These are phyloP conservation scores for Bryoglossum gracile DNA, from an alignment of 495 filamentous ascomycete species.

Conservation along the genomic window DNA sequence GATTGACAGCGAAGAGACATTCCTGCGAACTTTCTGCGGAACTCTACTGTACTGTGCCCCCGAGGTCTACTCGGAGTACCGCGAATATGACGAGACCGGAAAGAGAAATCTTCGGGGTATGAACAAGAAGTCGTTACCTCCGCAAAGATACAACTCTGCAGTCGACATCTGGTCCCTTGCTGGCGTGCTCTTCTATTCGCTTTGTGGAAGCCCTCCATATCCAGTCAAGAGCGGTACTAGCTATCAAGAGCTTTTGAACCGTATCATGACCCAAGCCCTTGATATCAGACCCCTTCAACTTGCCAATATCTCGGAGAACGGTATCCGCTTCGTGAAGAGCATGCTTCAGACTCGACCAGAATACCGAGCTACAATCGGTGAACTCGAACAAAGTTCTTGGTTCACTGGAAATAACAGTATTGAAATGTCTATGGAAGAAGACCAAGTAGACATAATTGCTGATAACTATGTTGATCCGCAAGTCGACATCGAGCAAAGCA, in stretches of 20 bases:
- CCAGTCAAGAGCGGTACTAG: slow-evolving; percentile 50
- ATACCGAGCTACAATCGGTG: slow-evolving; percentile 56
- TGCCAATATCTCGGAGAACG: slow-evolving; percentile 50
- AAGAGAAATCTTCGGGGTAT: slow-evolving; percentile 35
- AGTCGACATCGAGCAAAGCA: slow-evolving; percentile 37
- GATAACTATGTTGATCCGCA: slow-evolving; percentile 31
- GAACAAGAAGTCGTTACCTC: slow-evolving; percentile 26
- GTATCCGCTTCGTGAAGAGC: slow-evolving; percentile 63
- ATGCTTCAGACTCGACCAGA: slow-evolving; percentile 72
- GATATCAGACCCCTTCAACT: slow-evolving; percentile 51
- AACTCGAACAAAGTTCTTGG: slow-evolving; percentile 27
- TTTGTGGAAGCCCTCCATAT: slow-evolving; percentile 72
- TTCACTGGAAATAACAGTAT: slow-evolving; percentile 16
- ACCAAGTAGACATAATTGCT: slow-evolving; percentile 26
- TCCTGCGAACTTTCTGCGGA: slow-evolving; percentile 92
- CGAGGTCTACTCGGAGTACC: slow-evolving; percentile 86
- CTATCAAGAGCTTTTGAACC: slow-evolving; percentile 62
- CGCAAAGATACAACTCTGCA: slow-evolving; percentile 69
- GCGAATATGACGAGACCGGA: slow-evolving; percentile 44
- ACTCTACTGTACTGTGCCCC: slow-evolving; percentile 94
- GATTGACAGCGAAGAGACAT: slow-evolving; percentile 77
- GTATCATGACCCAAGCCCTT: slow-evolving; percentile 67
- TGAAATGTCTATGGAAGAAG: slow-evolving; percentile 31
- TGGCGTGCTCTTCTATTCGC: slow-evolving; percentile 76
- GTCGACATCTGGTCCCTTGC: slow-evolving; percentile 95